Conservation (phyloP, 768 basidiomycete species). For the Infundibulicybe gibba region DNA sequence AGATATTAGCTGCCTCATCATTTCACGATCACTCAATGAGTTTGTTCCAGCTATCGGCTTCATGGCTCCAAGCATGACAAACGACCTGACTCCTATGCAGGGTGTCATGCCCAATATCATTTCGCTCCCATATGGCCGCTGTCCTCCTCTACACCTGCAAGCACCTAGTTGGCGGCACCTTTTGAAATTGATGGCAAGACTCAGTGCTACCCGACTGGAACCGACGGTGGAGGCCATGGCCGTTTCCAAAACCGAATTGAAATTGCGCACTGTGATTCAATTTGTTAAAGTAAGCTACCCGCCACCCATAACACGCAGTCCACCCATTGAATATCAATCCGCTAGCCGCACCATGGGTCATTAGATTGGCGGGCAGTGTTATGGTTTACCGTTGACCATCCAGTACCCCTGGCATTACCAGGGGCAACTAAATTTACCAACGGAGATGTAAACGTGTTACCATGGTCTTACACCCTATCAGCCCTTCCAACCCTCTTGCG, state of each 20-base stretch:
- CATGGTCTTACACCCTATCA: slow-evolving; percentile 68
- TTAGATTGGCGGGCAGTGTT: slow-evolving; percentile 70
- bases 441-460: slow-evolving; percentile 61
- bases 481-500: slow-evolving; percentile 58
- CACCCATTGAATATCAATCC: background rate
- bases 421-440: slow-evolving; percentile 46
- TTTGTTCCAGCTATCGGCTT: slow-evolving; percentile 62
- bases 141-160: slow-evolving; percentile 67
- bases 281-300: slow-evolving; percentile 61
- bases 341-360: slow-evolving; percentile 55
- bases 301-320: background rate
- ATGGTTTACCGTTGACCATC: slow-evolving; percentile 76
- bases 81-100: slow-evolving; percentile 41
- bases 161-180: slow-evolving; percentile 73
- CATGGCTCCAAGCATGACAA: slow-evolving; percentile 49
- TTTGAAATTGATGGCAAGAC: slow-evolving; percentile 69
- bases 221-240: slow-evolving; percentile 67
- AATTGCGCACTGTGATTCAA: slow-evolving; percentile 72
- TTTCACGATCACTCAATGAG: background rate
- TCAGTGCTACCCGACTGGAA: slow-evolving; percentile 68
- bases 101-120: slow-evolving; percentile 68
- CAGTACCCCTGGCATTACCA: slow-evolving; percentile 43
- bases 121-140: slow-evolving; percentile 66
- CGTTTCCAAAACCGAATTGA: slow-evolving; percentile 48
- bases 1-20: slow-evolving; percentile 26